Percentiles rank a stretch among this genome's conserved stretches.
phyloP scores from a whole-genome alignment of 2,329 filamentous ascomycete genomes.

The Stachybotrys elegans region DNA sequence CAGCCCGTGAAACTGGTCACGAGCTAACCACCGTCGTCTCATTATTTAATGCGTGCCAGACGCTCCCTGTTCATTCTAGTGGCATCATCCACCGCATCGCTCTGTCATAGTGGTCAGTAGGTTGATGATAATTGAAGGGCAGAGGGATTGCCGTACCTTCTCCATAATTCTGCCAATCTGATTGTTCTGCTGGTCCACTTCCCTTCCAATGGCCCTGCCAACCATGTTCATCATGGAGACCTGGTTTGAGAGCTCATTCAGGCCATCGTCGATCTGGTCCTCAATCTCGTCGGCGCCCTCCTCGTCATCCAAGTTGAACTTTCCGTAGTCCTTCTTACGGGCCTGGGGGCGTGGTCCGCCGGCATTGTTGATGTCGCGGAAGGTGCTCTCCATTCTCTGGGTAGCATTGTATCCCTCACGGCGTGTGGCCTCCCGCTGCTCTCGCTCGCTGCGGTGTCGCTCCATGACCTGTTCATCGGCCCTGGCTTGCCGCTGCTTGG shows the following conservation, averaged over 20 bases:
- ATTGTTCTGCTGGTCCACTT: conserved; percentile 73
- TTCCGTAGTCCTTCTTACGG: conserved; percentile 42
- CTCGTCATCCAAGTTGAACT: conserved; percentile 74
- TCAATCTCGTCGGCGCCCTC: conserved; percentile 45
- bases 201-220: conserved; percentile 67
- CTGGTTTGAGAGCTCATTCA: conserved; percentile 64
- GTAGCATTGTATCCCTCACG: conserved; percentile 44
- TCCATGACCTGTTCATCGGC: conserved; percentile 66
- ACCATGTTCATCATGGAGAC: conserved; percentile 68
- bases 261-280: conserved; percentile 50
- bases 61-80: conserved; percentile 73
- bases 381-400: conserved; percentile 48
- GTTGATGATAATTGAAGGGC: not conserved
- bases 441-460: conserved; percentile 61
- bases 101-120: conserved; percentile 45
- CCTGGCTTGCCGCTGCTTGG: conserved; percentile 56
- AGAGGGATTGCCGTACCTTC: conserved; percentile 54
- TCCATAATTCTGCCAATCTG: conserved; percentile 68
- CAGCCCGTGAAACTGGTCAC: no score
- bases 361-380: conserved; percentile 33
- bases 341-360: conserved; percentile 22
- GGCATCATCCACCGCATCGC: conserved; percentile 76
- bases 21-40: not conserved
- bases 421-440: conserved; percentile 59
- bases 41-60: conserved; percentile 55